Evolutionary conservation across 2,329 filamentous ascomycete genomes (phyloP), one percentile per base, ranked within the genome.

Genomic region (Daldinia sp.): DNA sequence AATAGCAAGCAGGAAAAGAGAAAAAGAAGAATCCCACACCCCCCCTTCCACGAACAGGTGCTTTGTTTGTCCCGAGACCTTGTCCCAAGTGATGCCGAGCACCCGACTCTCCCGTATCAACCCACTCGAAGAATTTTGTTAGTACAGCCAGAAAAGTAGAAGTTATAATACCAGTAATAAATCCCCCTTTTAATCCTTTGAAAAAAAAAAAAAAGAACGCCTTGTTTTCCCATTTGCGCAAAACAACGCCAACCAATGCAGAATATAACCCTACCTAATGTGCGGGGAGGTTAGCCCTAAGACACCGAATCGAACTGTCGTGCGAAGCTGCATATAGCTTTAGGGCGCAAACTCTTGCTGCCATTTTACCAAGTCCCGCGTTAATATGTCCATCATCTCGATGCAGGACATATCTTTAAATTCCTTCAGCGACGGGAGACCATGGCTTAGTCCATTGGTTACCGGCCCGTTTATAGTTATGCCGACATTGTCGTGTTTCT

Each of bases 301-400:
- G 65, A 69, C 66, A 68, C 63, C 62, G 53, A 60, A 63, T 55
- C 59, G 12, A 60, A 60, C 42, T 60, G 4, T 56, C 28, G 46
- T 33, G 44, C 15, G 60, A 51, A 44, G 55, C 37, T 15, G 73
- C 20, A 56, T 78, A 13, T 51, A 15, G 69, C 77, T 72, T 81
- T 60, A 64, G n/a, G 75, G 72, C 26, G 82, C 78, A 73, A 87
- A 94, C 75, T 92, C 88, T 71, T 91, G 90, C 81, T 97, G 93
- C 93, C 93, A 97, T 75, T 92, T 91, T 72, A 95, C 88, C 75
- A 97, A 86, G 78, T 94, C 90, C 69, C 92, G 87, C 68, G 92
- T 94, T 78, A 97, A 81, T 73, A 89, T 86, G 78, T 97, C 93
- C 93, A 97, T 97, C 93, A 97, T 97, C 80, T 97, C 93, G 71